phyloP scores from a whole-genome alignment of 371 early-diverging fungal species.

The Blastocladiella emersonii region DNA sequence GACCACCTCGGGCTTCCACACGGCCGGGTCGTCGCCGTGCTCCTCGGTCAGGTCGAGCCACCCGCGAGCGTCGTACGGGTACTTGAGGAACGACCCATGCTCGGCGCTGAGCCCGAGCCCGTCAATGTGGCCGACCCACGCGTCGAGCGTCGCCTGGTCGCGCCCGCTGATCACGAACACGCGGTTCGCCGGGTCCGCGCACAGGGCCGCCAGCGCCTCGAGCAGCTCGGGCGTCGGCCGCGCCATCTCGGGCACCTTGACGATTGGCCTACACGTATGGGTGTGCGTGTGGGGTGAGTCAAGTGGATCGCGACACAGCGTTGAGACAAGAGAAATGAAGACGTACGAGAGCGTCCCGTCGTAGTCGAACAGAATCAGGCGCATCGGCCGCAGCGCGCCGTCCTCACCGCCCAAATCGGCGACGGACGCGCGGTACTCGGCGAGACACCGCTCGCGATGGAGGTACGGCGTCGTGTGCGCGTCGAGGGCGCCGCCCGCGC shows the following conservation, averaged over 20 bases:
- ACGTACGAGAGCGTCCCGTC: slow-evolving; percentile 15
- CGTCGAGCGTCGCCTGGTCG: slow-evolving; percentile 64
- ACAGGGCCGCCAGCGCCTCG: slow-evolving; percentile 17
- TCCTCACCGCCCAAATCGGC: too few species aligned
- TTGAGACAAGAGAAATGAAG: neutral
- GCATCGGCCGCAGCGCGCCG: neutral
- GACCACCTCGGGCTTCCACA: neutral
- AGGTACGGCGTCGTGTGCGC: slow-evolving; percentile 51
- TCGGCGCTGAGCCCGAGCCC: slow-evolving; percentile 76
- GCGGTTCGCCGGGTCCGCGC: slow-evolving; percentile 54
- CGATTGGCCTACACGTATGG: slow-evolving; percentile 33
- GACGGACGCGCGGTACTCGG: slow-evolving; percentile 31
- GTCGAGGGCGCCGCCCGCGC: slow-evolving; percentile 9
- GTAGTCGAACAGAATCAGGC: slow-evolving; percentile 41
- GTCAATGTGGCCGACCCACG: slow-evolving; percentile 55
- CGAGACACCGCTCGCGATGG: slow-evolving; percentile 25
- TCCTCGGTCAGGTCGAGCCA: slow-evolving; percentile 71
- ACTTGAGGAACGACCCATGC: slow-evolving; percentile 69
- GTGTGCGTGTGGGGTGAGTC: slow-evolving; percentile 28
- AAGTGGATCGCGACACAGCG: slow-evolving; percentile 1
- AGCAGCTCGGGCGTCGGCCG: slow-evolving; percentile 32
- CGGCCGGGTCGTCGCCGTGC: slow-evolving; percentile 11
- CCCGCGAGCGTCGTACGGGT: slow-evolving; percentile 34
- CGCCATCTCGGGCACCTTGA: slow-evolving; percentile 32
- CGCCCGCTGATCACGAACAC: slow-evolving; percentile 91